Evolutionary conservation across 495 filamentous ascomycete species (phyloP).

Genomic region (Platismatia glauca): DNA sequence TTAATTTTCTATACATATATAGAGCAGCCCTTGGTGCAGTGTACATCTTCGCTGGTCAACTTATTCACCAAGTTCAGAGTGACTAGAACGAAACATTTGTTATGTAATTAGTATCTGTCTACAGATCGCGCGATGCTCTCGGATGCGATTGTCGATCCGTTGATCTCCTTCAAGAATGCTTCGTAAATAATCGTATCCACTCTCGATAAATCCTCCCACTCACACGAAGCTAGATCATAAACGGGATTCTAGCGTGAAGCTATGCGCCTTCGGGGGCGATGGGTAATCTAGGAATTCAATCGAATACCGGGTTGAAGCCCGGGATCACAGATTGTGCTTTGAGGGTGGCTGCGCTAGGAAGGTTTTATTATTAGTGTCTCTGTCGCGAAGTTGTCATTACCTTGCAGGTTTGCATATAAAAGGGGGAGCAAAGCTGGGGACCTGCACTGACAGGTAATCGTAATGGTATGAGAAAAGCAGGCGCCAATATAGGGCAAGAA

Average conservation of each 20-base stretch:
- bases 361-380: not conserved
- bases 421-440: no score
- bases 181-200: not conserved
- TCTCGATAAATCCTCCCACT: not conserved
- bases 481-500: not conserved
- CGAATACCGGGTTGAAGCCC: not conserved
- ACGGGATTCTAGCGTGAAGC: not conserved
- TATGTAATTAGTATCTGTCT: not conserved
- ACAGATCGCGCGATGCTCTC: not conserved
- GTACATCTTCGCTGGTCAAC: no score
- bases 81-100: not conserved
- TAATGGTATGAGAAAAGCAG: not conserved
- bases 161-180: not conserved
- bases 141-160: not conserved
- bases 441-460: not conserved
- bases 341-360: not conserved
- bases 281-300: not conserved
- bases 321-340: not conserved
- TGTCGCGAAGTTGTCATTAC: not conserved
- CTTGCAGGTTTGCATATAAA: not conserved
- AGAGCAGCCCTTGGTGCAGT: not conserved
- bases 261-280: not conserved
- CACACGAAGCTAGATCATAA: not conserved
- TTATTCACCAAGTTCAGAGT: not conserved
- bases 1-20: not conserved